Percentiles rank a stretch among this genome's conserved stretches.
phyloP scores from a whole-genome alignment of 345 rosid genomes.

The Erysimum cheiranthoides region DNA sequence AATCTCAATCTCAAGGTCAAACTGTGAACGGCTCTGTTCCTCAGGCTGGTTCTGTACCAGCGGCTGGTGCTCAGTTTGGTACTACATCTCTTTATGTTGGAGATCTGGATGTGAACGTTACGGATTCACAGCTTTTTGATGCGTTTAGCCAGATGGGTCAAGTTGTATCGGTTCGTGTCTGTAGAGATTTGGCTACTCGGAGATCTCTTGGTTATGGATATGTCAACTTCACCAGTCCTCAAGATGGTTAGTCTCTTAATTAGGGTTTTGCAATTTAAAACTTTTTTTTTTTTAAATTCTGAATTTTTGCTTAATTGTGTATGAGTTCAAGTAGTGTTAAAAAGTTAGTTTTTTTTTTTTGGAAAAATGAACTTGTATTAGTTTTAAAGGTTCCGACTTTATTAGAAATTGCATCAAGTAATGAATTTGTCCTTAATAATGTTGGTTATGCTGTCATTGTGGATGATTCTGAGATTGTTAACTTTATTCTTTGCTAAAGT shows the following conservation, averaged over 20 bases:
- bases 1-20: slow-evolving; percentile 53
- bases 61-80: slow-evolving; percentile 52
- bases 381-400: neutral
- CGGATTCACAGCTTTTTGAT: slow-evolving; percentile 85
- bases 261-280: neutral
- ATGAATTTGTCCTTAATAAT: slow-evolving; percentile 5
- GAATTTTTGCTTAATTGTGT: neutral
- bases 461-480: too few species aligned
- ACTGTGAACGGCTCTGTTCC: slow-evolving; percentile 42
- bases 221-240: slow-evolving; percentile 73
- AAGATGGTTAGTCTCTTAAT: slow-evolving; percentile 66
- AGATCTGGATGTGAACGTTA: slow-evolving; percentile 78
- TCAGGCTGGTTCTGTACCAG: slow-evolving; percentile 32
- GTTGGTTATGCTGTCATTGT: too few species aligned
- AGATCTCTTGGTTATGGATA: slow-evolving; percentile 92
- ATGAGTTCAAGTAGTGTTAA: neutral
- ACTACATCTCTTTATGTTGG: slow-evolving; percentile 94
- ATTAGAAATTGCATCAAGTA: slow-evolving; percentile 3
- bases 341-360: neutral
- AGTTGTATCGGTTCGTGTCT: slow-evolving; percentile 83
- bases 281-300: neutral
- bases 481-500: too few species aligned
- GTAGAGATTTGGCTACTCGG: slow-evolving; percentile 75
- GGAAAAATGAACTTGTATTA: neutral
- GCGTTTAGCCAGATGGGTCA: slow-evolving; percentile 82